These are phyloP conservation scores for Sclerospora graminicola DNA, from an alignment of 352 stramenopile species.

Conservation along the genomic window DNA sequence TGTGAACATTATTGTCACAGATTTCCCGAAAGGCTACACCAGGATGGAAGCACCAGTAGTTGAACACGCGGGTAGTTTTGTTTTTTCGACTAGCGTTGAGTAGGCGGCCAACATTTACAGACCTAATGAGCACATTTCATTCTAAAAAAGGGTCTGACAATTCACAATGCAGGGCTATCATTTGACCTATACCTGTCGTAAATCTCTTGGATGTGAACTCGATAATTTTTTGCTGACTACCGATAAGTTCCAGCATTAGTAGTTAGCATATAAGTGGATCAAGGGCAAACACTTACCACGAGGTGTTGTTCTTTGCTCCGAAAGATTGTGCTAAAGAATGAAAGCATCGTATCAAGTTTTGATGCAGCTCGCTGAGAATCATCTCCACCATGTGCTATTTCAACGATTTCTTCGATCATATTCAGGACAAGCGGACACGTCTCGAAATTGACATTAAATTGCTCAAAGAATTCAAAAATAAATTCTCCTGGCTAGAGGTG, in stretches of 20 bases:
- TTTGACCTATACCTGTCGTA: slow-evolving; percentile 47
- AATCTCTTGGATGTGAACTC: slow-evolving; percentile 86
- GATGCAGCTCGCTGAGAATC: slow-evolving; percentile 51
- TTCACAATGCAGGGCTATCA: slow-evolving; percentile 5
- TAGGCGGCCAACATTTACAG: slow-evolving; percentile 26
- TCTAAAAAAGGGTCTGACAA: not conserved
- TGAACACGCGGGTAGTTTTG: slow-evolving; percentile 81
- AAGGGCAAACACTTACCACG: slow-evolving; percentile 22
- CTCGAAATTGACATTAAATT: slow-evolving; percentile 86
- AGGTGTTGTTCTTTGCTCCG: slow-evolving; percentile 71
- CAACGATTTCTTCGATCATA: slow-evolving; percentile 86
- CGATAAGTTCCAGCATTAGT: slow-evolving; percentile 3
- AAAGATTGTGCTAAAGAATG: slow-evolving; percentile 82
- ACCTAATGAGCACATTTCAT: slow-evolving; percentile 10
- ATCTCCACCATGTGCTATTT: slow-evolving; percentile 64
- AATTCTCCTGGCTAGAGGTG: slow-evolving; percentile 56
- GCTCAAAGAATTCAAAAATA: slow-evolving; percentile 88
- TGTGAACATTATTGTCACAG: slow-evolving; percentile 84
- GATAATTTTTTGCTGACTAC: slow-evolving; percentile 67
- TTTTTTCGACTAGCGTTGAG: slow-evolving; percentile 48
- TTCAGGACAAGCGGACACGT: slow-evolving; percentile 77
- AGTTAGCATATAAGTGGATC: not conserved
- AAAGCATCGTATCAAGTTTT: slow-evolving; percentile 72
- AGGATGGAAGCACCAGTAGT: slow-evolving; percentile 98
- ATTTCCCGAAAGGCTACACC: slow-evolving; percentile 95